Percentiles rank a stretch among this genome's conserved stretches.
Conservation (phyloP, 495 filamentous ascomycete genomes). For the Xylaria castorea region DNA sequence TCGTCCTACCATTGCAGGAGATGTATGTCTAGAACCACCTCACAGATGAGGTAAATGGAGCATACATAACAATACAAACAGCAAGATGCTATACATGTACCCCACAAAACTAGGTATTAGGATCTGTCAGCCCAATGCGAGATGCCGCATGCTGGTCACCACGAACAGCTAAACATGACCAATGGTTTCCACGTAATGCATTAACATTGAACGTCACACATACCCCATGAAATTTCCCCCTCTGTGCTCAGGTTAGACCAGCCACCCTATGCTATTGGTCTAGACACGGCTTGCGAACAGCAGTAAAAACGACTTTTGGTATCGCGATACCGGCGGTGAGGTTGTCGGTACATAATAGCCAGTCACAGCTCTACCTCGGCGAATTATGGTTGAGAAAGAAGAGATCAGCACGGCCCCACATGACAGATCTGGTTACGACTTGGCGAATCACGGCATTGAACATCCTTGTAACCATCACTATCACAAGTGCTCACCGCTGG, state of each 20-base stretch:
- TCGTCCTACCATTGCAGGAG: conserved; percentile 1
- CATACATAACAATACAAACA: conserved; percentile 1
- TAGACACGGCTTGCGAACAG: neutral
- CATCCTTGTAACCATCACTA: conserved; percentile 18
- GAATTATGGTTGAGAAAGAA: conserved; percentile 2
- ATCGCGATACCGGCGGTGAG: conserved; percentile 7
- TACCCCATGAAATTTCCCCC: neutral
- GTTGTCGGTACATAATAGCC: neutral
- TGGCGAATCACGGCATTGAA: conserved; percentile 1
- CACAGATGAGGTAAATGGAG: neutral
- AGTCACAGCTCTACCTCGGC: neutral
- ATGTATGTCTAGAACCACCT: conserved; percentile 1
- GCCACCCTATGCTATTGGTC: neutral
- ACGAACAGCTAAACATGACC: neutral
- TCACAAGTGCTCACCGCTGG: conserved; percentile 1
- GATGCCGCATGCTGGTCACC: neutral
- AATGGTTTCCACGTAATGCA: neutral
- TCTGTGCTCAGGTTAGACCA: neutral
- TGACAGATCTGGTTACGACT: neutral
- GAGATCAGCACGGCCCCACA: conserved; percentile 20
- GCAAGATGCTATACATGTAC: neutral
- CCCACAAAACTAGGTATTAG: neutral
- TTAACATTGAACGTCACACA: neutral
- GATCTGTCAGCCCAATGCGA: neutral
- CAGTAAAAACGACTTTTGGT: neutral